phyloP scores from a whole-genome alignment of 257 asterid genomes.

The Hygrophila difformis region DNA sequence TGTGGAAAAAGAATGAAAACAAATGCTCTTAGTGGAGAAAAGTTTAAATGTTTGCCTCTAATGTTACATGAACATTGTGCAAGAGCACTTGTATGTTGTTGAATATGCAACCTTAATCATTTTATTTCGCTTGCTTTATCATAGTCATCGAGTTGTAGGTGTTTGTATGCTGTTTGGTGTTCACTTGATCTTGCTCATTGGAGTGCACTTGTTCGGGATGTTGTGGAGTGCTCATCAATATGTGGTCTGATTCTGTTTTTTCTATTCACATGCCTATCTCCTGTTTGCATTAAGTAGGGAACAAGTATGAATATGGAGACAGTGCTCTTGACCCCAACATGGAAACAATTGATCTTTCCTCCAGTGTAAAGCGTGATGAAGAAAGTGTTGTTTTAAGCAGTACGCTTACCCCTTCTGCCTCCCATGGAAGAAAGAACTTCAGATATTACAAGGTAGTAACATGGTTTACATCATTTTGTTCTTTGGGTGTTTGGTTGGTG shows the following conservation, averaged over 20 bases:
- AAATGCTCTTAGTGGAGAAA: too few relatives aligned
- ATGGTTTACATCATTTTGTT: too few relatives aligned
- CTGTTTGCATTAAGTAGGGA: constrained; percentile 23
- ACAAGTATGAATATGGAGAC: constrained; percentile 12
- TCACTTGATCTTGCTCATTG: too few relatives aligned
- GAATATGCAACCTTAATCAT: too few relatives aligned
- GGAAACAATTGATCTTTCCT: constrained; percentile 57
- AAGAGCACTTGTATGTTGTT: too few relatives aligned
- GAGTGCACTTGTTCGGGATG: too few relatives aligned
- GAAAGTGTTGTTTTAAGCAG: constrained; percentile 16
- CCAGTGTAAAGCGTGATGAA: constrained; percentile 24
- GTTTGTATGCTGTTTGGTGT: too few relatives aligned
- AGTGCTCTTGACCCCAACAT: constrained; percentile 28
- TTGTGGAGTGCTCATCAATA: neutral
- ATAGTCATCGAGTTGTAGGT: too few relatives aligned
- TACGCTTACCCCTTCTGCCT: constrained; percentile 18
- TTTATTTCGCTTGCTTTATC: too few relatives aligned
- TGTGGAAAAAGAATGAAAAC: neutral
- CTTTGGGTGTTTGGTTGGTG: too few relatives aligned
- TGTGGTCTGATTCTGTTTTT: neutral
- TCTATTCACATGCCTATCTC: neutral
- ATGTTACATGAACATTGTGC: too few relatives aligned
- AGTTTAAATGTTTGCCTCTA: too few relatives aligned
- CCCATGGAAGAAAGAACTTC: constrained; percentile 36
- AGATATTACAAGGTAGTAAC: constrained; percentile 56